phyloP scores from a whole-genome alignment of 2,329 filamentous ascomycete genomes.

The Phyllosticta citribraziliensis region DNA sequence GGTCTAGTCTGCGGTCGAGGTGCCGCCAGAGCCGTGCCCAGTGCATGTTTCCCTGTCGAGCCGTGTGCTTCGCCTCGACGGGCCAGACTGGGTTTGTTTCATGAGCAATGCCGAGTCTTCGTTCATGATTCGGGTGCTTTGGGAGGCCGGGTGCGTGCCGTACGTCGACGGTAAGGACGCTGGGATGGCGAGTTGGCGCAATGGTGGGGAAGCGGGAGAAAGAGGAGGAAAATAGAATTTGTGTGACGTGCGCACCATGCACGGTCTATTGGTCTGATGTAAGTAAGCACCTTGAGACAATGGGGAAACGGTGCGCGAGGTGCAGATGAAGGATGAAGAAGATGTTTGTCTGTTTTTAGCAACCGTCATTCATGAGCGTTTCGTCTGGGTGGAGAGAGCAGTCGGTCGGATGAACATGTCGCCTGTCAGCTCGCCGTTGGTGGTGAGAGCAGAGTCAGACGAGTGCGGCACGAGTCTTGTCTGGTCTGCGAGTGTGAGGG shows the following conservation, averaged over 20 bases:
- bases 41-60: background rate
- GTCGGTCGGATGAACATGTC: background rate
- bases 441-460: background rate
- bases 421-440: background rate
- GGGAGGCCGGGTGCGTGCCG: background rate
- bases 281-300: background rate
- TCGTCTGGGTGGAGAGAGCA: background rate
- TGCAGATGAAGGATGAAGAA: background rate
- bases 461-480: background rate
- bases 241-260: background rate
- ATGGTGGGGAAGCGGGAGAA: background rate
- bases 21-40: background rate
- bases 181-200: background rate
- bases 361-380: background rate
- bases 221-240: background rate
- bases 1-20: background rate
- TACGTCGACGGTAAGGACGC: background rate
- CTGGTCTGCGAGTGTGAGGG: background rate
- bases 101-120: background rate
- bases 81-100: background rate
- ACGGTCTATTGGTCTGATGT: background rate
- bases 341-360: background rate
- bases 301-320: background rate
- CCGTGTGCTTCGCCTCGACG: background rate
- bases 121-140: background rate